Conservation (phyloP, 2,329 filamentous ascomycete genomes). For the Claviceps maximensis region DNA sequence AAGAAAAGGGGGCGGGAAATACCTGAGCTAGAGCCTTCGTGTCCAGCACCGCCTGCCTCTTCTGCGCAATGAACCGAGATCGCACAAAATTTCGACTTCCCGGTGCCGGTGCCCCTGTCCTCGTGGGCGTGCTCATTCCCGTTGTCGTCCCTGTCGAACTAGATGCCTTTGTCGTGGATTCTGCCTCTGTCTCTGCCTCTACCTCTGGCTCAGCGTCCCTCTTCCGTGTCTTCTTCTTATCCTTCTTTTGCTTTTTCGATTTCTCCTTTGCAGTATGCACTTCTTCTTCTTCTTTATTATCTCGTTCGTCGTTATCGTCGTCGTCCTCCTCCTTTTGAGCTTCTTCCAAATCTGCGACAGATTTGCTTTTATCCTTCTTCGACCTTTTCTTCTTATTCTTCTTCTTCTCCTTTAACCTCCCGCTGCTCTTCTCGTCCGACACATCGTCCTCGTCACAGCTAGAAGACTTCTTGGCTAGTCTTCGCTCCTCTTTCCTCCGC, state of each 20-base stretch:
- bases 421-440: constrained; percentile 16
- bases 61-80: constrained; percentile 76
- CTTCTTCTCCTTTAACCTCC: constrained; percentile 29
- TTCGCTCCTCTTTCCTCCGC: constrained; percentile 23
- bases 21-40: constrained; percentile 77
- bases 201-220: constrained; percentile 36
- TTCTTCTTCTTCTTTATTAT: constrained; percentile 24
- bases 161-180: constrained; percentile 11
- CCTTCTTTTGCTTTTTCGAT: constrained; percentile 27
- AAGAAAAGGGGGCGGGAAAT: constrained; percentile 13
- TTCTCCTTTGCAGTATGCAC: constrained; percentile 24
- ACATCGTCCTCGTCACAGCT: constrained; percentile 9
- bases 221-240: constrained; percentile 25
- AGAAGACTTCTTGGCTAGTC: constrained; percentile 15
- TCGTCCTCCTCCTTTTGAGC: background rate
- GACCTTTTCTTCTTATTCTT: constrained; percentile 27
- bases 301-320: background rate
- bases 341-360: constrained; percentile 10
- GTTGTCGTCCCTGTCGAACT: constrained; percentile 19
- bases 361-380: constrained; percentile 25
- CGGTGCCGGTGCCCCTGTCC: constrained; percentile 32
- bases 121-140: constrained; percentile 24
- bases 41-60: constrained; percentile 72
- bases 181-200: constrained; percentile 18
- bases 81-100: constrained; percentile 59